phyloP scores from a whole-genome alignment of 768 basidiomycete genomes.

The Russula dissimulans region DNA sequence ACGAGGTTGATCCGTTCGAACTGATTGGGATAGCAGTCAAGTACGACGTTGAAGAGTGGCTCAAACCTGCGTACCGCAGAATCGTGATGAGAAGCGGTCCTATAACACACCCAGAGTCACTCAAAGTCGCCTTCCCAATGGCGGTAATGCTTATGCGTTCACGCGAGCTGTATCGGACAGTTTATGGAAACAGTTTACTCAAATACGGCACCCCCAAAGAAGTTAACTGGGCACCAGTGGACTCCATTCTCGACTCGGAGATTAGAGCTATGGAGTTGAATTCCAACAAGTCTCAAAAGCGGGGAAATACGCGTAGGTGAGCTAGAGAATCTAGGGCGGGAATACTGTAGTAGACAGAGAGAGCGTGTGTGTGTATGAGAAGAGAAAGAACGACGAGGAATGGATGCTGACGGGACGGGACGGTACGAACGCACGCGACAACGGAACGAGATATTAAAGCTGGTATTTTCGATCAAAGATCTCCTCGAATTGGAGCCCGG shows the following conservation, averaged over 20 bases:
- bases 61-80: conserved; percentile 13
- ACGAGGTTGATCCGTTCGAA: conserved; percentile 13
- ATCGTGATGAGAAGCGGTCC: background rate
- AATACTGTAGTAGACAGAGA: no score
- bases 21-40: conserved; percentile 18
- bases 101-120: conserved; percentile 3
- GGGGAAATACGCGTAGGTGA: no score
- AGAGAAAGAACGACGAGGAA: no score
- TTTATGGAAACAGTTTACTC: background rate
- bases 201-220: no score
- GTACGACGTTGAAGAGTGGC: conserved; percentile 20
- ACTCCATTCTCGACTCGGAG: background rate
- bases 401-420: no score
- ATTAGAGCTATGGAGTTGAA: background rate
- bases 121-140: background rate
- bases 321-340: no score
- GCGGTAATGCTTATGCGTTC: conserved; percentile 11
- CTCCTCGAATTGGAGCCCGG: no score
- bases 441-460: no score
- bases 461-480: no score
- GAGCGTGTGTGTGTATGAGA: no score
- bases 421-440: no score
- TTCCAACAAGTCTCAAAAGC: background rate
- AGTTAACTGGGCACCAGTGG: background rate
- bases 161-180: conserved; percentile 5